Evolutionary conservation across 768 basidiomycete species (phyloP), one percentile per base, ranked within the genome.

Genomic region (Collybia sordida): DNA sequence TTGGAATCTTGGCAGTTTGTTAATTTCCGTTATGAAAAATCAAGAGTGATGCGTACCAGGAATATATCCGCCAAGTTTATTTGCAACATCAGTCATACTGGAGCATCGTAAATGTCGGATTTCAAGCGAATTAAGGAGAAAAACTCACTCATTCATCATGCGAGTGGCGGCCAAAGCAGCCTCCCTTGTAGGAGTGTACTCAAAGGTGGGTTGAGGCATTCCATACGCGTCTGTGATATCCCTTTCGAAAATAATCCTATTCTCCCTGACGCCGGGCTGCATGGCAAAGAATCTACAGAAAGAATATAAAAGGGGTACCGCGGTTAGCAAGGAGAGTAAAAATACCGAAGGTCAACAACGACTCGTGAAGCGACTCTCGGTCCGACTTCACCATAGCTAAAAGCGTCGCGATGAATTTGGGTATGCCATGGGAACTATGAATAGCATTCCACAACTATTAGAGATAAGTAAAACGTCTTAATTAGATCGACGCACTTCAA

Each of bases 331-430:
- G 53, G 59, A 66, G 25, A 64, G 50, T 31, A 63, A n/a, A 12
- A 31, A 31, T 31, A 31, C 31, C 31, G 5, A 31, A 31, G 31
- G 57, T 69, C 69, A 35, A 70, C 68, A 38, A 69, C 61, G n/a
- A 65, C 45, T 3, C 69, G 62, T 3, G 62, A 44, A 45, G 70
- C 68, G 6, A 64, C 61, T 6, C 34, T 45, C 6, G 58, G 57
- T 2, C 62, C 69, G 21, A 61, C 58, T 4, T 60, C 68, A 41
- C 70, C 70, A 51, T 71, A 70, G 36, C 53, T 53, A 54, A 71
- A 71, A 4, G 69, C 69, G 43, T 70, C 70, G 25, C 66, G 63
- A 38, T 71, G 69, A 27, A 71, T 66, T 51, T 69, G 64, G 18
- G 58, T 55, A 53, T 70, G 67, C 64, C 66, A 69, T 3, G 64